phyloP scores from a whole-genome alignment of 495 filamentous ascomycete genomes.

The Podospora australis region DNA sequence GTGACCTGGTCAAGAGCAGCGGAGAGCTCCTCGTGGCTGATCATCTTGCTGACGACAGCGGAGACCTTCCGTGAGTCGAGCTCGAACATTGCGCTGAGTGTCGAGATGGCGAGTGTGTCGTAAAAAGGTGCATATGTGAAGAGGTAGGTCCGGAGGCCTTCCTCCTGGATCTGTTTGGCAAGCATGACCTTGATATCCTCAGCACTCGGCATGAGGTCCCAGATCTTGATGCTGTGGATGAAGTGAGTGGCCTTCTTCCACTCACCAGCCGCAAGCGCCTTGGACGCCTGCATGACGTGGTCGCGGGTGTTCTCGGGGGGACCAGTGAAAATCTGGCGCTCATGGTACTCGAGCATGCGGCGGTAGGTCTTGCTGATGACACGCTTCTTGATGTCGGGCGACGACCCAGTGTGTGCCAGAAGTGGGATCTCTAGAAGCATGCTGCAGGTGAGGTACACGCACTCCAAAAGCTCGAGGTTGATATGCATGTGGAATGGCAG shows the following conservation, averaged over 20 bases:
- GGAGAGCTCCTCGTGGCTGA: constrained; percentile 94
- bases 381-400: constrained; percentile 93
- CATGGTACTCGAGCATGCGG: constrained; percentile 97
- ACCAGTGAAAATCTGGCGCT: constrained; percentile 97
- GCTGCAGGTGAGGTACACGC: constrained; percentile 95
- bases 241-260: constrained; percentile 95
- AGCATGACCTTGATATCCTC: constrained; percentile 95
- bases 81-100: constrained; percentile 92
- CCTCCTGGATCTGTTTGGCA: constrained; percentile 94
- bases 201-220: constrained; percentile 89
- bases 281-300: constrained; percentile 97
- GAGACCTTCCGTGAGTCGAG: constrained; percentile 81
- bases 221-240: constrained; percentile 97
- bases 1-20: constrained; percentile 98
- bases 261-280: constrained; percentile 90
- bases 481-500: constrained; percentile 99
- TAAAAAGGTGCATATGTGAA: constrained; percentile 99
- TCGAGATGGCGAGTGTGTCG: constrained; percentile 82
- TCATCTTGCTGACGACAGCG: constrained; percentile 98
- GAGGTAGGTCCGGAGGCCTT: constrained; percentile 94
- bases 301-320: constrained; percentile 97
- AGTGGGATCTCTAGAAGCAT: constrained; percentile 98
- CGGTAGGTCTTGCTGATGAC: constrained; percentile 99
- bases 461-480: constrained; percentile 96
- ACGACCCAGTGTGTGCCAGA: constrained; percentile 90